Percentiles rank a stretch among this genome's conserved stretches.
phyloP scores from a whole-genome alignment of 1,284 basidiomycete species.

The Ganoderma boninense region DNA sequence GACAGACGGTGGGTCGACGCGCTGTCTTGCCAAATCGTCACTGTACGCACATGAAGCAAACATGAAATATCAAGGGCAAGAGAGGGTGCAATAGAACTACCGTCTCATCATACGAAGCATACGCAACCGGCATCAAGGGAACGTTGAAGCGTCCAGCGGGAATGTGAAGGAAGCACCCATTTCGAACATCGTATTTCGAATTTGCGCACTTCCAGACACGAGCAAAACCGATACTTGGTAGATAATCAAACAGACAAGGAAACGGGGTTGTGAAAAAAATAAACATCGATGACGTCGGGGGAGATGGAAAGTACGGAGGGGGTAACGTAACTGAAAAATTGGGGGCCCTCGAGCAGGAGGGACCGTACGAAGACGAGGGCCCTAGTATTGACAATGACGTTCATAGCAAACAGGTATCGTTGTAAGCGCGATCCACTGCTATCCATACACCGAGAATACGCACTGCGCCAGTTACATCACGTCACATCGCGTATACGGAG shows the following conservation, averaged over 20 bases:
- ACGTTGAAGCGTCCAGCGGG: slow-evolving; percentile 38
- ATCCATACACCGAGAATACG: slow-evolving; percentile 35
- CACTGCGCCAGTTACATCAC: slow-evolving; percentile 29
- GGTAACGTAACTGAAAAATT: slow-evolving; percentile 14
- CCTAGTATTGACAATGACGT: slow-evolving; percentile 13
- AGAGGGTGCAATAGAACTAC: slow-evolving; percentile 15
- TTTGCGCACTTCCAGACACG: slow-evolving; percentile 16
- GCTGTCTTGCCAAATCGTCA: slow-evolving; percentile 33
- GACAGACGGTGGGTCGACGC: slow-evolving; percentile 28
- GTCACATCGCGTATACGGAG: slow-evolving; percentile 3
- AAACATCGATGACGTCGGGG: not conserved
- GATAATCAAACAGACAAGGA: slow-evolving; percentile 10
- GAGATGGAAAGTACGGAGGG: slow-evolving; percentile 9
- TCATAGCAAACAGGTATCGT: slow-evolving; percentile 34
- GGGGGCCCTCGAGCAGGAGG: slow-evolving; percentile 11
- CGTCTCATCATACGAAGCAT: slow-evolving; percentile 21
- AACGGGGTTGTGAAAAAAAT: slow-evolving; percentile 2
- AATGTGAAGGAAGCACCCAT: slow-evolving; percentile 13
- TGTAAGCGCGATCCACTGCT: slow-evolving; percentile 33
- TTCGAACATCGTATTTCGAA: slow-evolving; percentile 5
- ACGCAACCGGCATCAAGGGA: slow-evolving; percentile 16
- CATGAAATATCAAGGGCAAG: slow-evolving; percentile 15
- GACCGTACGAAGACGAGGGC: slow-evolving; percentile 5
- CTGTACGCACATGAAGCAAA: slow-evolving; percentile 29
- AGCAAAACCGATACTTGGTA: slow-evolving; percentile 4